phyloP scores from a whole-genome alignment of 75 land plant genomes.

The Pinus albicaulis region DNA sequence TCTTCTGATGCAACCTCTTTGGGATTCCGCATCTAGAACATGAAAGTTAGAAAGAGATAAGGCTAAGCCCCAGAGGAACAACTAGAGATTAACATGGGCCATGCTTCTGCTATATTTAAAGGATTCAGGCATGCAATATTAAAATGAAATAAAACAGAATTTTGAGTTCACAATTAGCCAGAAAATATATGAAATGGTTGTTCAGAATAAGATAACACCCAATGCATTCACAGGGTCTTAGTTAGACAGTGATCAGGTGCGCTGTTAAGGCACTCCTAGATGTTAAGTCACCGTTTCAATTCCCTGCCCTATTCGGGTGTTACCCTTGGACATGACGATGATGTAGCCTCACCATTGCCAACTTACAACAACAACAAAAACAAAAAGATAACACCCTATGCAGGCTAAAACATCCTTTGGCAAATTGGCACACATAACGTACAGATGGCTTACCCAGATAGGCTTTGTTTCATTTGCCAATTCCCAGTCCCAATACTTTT shows the following conservation, averaged over 20 bases:
- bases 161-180: not conserved
- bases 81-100: not conserved
- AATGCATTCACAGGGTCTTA: not conserved
- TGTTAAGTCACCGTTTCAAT: too few relatives aligned
- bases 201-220: not conserved
- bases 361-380: too few relatives aligned
- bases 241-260: too few relatives aligned
- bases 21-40: slow-evolving; percentile 65
- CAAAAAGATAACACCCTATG: not conserved
- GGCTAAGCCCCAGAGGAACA: not conserved
- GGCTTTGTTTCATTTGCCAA: slow-evolving; percentile 96
- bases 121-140: not conserved
- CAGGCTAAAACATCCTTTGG: not conserved
- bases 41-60: slow-evolving; percentile 7
- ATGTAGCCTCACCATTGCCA: too few relatives aligned
- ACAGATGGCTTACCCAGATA: slow-evolving; percentile 70
- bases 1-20: slow-evolving; percentile 86
- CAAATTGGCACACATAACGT: not conserved
- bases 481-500: slow-evolving; percentile 98
- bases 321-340: too few relatives aligned
- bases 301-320: too few relatives aligned
- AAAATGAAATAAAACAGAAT: not conserved
- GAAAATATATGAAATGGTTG: not conserved
- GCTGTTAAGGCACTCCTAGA: too few relatives aligned
- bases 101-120: not conserved